phyloP scores from a whole-genome alignment of 768 basidiomycete genomes.

The Suillus brevipes region DNA sequence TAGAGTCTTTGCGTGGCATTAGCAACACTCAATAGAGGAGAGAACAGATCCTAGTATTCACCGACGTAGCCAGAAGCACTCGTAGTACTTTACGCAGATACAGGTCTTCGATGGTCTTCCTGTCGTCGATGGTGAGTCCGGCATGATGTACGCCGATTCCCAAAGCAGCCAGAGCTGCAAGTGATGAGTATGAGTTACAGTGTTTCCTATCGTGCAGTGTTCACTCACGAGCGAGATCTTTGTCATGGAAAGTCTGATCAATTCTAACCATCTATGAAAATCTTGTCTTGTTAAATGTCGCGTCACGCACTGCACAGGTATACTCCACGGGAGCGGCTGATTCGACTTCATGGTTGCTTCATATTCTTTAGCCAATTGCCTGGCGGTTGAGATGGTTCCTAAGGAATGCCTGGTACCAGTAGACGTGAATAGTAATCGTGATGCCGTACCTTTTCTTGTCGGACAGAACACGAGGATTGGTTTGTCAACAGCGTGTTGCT shows the following conservation, averaged over 20 bases:
- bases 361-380: slow-evolving; percentile 74
- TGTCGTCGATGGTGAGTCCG: slow-evolving; percentile 73
- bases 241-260: slow-evolving; percentile 61
- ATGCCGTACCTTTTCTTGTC: slow-evolving; percentile 72
- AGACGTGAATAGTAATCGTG: background rate
- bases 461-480: slow-evolving; percentile 88
- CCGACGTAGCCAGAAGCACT: slow-evolving; percentile 82
- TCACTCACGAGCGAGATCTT: slow-evolving; percentile 55
- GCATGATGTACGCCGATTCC: slow-evolving; percentile 95
- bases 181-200: background rate
- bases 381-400: slow-evolving; percentile 71
- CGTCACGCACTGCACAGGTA: slow-evolving; percentile 43
- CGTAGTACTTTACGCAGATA: slow-evolving; percentile 65
- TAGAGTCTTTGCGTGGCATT: slow-evolving; percentile 61
- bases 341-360: slow-evolving; percentile 51
- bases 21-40: slow-evolving; percentile 9
- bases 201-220: slow-evolving; percentile 17
- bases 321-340: slow-evolving; percentile 66
- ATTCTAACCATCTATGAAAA: slow-evolving; percentile 41
- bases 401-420: slow-evolving; percentile 1
- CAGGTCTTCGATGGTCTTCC: slow-evolving; percentile 69
- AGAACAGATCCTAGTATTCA: slow-evolving; percentile 35
- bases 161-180: slow-evolving; percentile 56
- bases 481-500: slow-evolving; percentile 72
- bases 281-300: background rate